Evolutionary conservation across 805 yeast species (phyloP).

Genomic region (Cyberlindnera subsufficiens): DNA sequence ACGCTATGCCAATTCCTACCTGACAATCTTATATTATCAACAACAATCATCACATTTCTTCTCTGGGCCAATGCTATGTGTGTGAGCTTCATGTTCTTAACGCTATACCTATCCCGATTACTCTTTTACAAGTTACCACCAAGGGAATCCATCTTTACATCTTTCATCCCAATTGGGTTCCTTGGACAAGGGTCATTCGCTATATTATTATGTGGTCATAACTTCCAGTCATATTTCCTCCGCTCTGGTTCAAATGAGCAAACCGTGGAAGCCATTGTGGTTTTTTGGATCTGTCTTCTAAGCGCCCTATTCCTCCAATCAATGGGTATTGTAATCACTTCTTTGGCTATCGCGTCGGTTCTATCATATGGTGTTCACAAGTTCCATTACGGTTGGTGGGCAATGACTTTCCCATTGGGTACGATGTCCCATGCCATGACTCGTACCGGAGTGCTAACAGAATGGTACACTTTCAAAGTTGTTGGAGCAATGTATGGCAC

Average conservation of each 20-base stretch:
- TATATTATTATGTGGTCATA: constrained; percentile 47
- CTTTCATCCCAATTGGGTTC: constrained; percentile 77
- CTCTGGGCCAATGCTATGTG: constrained; percentile 67
- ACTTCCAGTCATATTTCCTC: constrained; percentile 24
- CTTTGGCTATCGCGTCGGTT: constrained; percentile 33
- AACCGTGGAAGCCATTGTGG: constrained; percentile 22
- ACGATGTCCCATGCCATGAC: constrained; percentile 63
- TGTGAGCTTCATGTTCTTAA: constrained; percentile 48
- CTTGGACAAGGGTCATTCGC: constrained; percentile 82
- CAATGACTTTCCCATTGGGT: constrained; percentile 87
- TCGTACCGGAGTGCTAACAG: constrained; percentile 43
- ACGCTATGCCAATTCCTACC: constrained; percentile 42
- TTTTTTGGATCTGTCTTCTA: constrained; percentile 31
- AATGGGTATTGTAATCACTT: constrained; percentile 54
- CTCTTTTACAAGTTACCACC: constrained; percentile 55
- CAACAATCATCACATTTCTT: constrained; percentile 48
- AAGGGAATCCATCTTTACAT: constrained; percentile 49
- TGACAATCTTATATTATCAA: constrained; percentile 40
- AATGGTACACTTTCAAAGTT: constrained; percentile 53
- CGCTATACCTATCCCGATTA: constrained; percentile 56
- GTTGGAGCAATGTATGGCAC: constrained; percentile 52
- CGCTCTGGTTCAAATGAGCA: constrained; percentile 14
- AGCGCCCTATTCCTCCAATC: constrained; percentile 41
- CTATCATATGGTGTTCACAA: constrained; percentile 26
- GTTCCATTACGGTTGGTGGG: constrained; percentile 65